Base-by-base conservation (phyloP, 495 filamentous ascomycete genomes). In the Apodospora peruviana region DNA sequence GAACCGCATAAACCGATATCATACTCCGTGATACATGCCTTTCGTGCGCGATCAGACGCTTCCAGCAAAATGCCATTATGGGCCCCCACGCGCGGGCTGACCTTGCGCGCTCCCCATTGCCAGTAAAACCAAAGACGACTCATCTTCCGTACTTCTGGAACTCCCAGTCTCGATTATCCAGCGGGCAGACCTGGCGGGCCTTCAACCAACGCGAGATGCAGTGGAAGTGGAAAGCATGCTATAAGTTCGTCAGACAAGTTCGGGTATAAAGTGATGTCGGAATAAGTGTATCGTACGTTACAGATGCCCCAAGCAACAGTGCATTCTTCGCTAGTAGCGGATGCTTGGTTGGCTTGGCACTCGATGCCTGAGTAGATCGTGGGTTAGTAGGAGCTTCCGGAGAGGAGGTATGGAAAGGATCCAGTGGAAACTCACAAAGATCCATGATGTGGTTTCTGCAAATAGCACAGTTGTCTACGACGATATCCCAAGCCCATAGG, bases 381-480 rank as follows among this genome's bases (percentile, higher is more conserved):
- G n/a, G 41, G 45, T 40, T 55, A 48, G 45, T 43, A 32, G 27
- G 10, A 3, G 51, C 5, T 17, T 27, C 29, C n/a, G n/a, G n/a
- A n/a, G n/a, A n/a, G n/a, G 29, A 51, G 27, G 11, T 8, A 16
- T 19, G 14, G 8, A 20, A 18, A 22, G 16, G 12, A 25, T 23
- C 34, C 22, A 25, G 23, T 17, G 14, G 37, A 41, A 17, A 67
- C 82, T 52, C 77, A 91, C 90, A 99, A 22, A 99, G 75, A 66
- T 99, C 93, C 93, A 99, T 99, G 66, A 99, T 99, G 64, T 99
- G 93, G 62, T 99, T 99, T 57, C 93, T 82, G 73, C 93, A 99
- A 61, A 99, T 99, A 50, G 93, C 93, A 67, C 93, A 99, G 76
- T 99, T 99, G 73, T 99, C 93, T 44, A 99, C 93, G 11, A 99